Percentiles rank a stretch among this genome's conserved stretches.
Evolutionary conservation across 805 yeast species (phyloP).

Genomic region (Kluyveromyces starmeri): DNA sequence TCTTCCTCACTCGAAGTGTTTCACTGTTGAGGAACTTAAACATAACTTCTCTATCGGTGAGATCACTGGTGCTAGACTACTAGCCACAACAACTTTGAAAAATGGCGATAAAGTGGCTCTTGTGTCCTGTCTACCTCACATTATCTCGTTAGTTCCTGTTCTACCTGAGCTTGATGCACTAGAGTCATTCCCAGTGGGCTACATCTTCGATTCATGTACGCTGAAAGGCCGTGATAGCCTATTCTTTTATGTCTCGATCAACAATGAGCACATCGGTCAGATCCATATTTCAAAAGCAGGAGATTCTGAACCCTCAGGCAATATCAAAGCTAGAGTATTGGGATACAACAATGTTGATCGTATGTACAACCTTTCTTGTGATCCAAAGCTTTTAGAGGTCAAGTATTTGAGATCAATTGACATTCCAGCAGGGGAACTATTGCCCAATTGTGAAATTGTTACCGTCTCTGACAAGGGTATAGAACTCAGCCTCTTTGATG

Average conservation of each 20-base stretch:
- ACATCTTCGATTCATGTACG: conserved; percentile 41
- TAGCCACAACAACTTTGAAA: conserved; percentile 46
- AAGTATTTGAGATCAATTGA: conserved; percentile 62
- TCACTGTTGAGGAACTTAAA: conserved; percentile 38
- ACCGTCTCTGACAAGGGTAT: conserved; percentile 56
- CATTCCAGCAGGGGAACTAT: conserved; percentile 63
- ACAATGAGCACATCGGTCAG: conserved; percentile 53
- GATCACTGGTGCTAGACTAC: conserved; percentile 58
- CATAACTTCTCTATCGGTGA: conserved; percentile 64
- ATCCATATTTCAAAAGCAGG: conserved; percentile 70
- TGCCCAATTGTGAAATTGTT: conserved; percentile 49
- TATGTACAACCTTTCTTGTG: conserved; percentile 56
- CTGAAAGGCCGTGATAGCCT: conserved; percentile 51
- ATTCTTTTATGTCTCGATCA: conserved; percentile 50
- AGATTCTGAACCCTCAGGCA: conserved; percentile 34
- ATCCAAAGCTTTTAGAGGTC: conserved; percentile 53
- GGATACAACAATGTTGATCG: conserved; percentile 64
- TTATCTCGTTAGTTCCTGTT: conserved; percentile 27
- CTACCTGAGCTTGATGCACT: conserved; percentile 30
- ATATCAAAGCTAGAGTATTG: conserved; percentile 68
- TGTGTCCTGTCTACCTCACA: conserved; percentile 48
- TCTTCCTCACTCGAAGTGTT: conserved; percentile 52
- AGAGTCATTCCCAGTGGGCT: conserved; percentile 76
- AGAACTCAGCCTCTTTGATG: conserved; percentile 51
- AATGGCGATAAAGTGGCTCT: conserved; percentile 52